phyloP scores from a whole-genome alignment of 1,284 basidiomycete species.

The Puccinia brachypodii region DNA sequence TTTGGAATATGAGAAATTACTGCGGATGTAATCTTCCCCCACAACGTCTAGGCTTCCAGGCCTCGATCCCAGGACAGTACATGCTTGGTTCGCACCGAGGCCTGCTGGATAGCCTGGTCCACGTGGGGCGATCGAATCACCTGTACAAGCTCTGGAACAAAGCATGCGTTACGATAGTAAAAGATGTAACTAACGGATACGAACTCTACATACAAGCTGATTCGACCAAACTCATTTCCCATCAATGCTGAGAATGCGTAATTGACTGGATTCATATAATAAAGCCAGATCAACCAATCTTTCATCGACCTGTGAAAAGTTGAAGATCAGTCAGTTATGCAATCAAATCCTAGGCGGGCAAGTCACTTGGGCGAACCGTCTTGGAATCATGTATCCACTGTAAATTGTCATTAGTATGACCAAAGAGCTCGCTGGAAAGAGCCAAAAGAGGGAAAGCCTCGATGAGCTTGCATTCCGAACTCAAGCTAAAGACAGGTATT shows the following conservation, averaged over 20 bases:
- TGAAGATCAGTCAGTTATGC: background rate
- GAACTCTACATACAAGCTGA: conserved; percentile 55
- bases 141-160: conserved; percentile 49
- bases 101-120: conserved; percentile 56
- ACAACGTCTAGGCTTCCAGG: conserved; percentile 55
- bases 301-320: conserved; percentile 22
- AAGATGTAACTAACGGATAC: conserved; percentile 48
- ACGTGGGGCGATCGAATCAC: conserved; percentile 57
- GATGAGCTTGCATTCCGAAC: too few relatives aligned
- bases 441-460: too few relatives aligned
- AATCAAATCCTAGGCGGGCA: background rate
- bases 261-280: conserved; percentile 65
- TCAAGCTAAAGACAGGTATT: too few relatives aligned
- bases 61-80: conserved; percentile 56
- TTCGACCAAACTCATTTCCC: conserved; percentile 79
- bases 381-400: conserved; percentile 59
- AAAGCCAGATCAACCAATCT: conserved; percentile 54
- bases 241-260: conserved; percentile 79
- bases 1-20: conserved; percentile 6
- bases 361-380: background rate
- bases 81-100: conserved; percentile 59
- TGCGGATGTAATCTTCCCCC: conserved; percentile 57
- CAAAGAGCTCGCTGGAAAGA: conserved; percentile 60
- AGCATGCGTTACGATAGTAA: background rate
- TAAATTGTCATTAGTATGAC: conserved; percentile 60